phyloP scores from a whole-genome alignment of 495 filamentous ascomycete genomes.

The Parachaetomium inaequale region DNA sequence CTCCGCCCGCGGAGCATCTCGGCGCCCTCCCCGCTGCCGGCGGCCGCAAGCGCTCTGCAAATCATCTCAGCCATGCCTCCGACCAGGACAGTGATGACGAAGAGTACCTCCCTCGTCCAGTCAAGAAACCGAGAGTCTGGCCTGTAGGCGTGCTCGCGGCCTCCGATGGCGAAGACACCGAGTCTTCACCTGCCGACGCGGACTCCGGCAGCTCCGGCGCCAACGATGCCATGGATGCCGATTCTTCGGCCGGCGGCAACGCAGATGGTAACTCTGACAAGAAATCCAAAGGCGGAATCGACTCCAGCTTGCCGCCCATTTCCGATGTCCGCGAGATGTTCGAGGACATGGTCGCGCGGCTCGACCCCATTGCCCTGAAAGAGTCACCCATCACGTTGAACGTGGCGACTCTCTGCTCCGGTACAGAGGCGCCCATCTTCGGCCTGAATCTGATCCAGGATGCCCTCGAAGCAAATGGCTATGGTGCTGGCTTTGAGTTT shows the following conservation, averaged over 20 bases:
- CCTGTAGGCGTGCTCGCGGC: background rate
- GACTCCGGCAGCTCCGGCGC: background rate
- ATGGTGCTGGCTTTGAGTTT: slow-evolving; percentile 40
- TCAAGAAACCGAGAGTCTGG: background rate
- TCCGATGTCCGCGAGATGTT: slow-evolving; percentile 32
- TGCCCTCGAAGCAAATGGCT: slow-evolving; percentile 26
- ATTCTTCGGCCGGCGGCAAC: background rate
- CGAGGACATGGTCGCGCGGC: slow-evolving; percentile 27
- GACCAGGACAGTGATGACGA: background rate
- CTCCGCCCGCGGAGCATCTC: background rate
- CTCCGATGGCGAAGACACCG: background rate
- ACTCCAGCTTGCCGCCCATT: slow-evolving; percentile 25
- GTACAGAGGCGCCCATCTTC: slow-evolving; percentile 74
- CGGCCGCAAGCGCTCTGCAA: background rate
- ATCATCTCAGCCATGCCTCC: background rate
- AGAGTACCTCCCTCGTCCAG: background rate
- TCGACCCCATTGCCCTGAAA: slow-evolving; percentile 8
- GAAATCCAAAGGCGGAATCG: background rate
- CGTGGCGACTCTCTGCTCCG: slow-evolving; percentile 77
- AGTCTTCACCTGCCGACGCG: background rate
- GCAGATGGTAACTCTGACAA: background rate
- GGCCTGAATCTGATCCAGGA: slow-evolving; percentile 54
- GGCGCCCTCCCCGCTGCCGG: background rate
- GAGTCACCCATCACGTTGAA: slow-evolving; percentile 37
- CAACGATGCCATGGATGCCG: background rate